These are phyloP conservation scores for Yamadazyma jaroonii DNA, from an alignment of 1,139 yeast genomes.

Conservation along the genomic window DNA sequence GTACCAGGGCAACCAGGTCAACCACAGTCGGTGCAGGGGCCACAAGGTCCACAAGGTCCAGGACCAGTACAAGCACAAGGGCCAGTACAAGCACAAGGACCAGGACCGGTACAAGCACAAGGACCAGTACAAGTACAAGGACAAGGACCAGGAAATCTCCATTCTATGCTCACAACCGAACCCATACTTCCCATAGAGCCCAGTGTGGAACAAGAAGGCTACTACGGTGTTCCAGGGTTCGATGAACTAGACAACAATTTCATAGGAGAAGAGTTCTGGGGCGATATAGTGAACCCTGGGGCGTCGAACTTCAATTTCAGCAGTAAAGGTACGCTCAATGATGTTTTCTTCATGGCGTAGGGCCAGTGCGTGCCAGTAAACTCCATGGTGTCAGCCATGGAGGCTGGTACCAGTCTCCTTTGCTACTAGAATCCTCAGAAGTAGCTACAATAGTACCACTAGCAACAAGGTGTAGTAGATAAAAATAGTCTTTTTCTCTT, in stretches of 20 bases:
- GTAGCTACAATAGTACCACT: no score
- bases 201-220: background rate
- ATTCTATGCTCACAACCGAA: no score
- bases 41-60: background rate
- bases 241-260: slow-evolving; percentile 30
- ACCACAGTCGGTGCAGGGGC: no score
- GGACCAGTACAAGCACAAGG: background rate
- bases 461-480: no score
- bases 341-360: slow-evolving; percentile 22
- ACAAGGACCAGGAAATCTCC: no score
- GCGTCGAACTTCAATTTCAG: slow-evolving; percentile 36
- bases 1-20: no score
- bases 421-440: no score
- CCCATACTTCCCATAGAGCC: background rate
- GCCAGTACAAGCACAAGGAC: background rate
- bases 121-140: no score
- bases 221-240: slow-evolving; percentile 11
- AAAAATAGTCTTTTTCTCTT: no score
- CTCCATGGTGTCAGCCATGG: no score
- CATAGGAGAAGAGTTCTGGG: slow-evolving; percentile 46
- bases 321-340: slow-evolving; percentile 23
- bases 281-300: slow-evolving; percentile 36
- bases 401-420: no score
- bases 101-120: background rate
- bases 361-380: no score